Base-by-base conservation (phyloP, 495 filamentous ascomycete species). In the Neurospora tetraspora region DNA sequence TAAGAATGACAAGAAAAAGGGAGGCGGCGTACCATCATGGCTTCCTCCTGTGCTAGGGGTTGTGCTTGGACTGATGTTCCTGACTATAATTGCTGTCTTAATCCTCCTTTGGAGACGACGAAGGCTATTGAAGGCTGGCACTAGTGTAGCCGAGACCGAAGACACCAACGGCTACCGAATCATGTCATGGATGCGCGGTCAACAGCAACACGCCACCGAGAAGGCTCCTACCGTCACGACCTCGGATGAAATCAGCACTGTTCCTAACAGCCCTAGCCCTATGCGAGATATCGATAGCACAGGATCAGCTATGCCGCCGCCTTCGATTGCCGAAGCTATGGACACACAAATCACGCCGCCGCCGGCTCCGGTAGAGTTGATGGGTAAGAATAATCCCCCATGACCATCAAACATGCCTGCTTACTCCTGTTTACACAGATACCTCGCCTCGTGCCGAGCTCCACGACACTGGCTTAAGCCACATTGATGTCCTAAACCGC, bases 11-110 rank as follows among this genome's bases (percentile, higher is more conserved):
- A 34, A 34, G 20, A 71, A 71, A 18, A 70, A 74, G 5, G 76
- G 78, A 39, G 74, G 79, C n/a, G 83, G 87, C 5, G 82, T 89
- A 12, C 90, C 90, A 5, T 78, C 77, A 0, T 93, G 88, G 82
- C 82, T 91, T 2, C 87, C 85, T 0, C 89, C 90, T 2, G 86
- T 93, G 3, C 83, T 94, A 20, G 91, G 90, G 5, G 89, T 91
- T 5, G 85, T 93, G 1, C 80, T 90, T 2, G 90, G 90, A 10
- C 81, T 93, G 2, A 77, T 91, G 39, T 82, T 89, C 69, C 72
- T 92, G 23, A 85, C 85, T 23, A 85, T 85, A 27, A 76, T 88
- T 6, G 81, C 83, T 31, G 84, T 87, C 5, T 79, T 80, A 18
- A 83, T 89, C 69, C 78, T 91, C 4, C 82, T 91, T 14, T 91